A percentile compares a stretch with the other conserved stretches of the same genome.
phyloP scores from a whole-genome alignment of 495 filamentous ascomycete genomes.

The Lasiosphaeria hispida region DNA sequence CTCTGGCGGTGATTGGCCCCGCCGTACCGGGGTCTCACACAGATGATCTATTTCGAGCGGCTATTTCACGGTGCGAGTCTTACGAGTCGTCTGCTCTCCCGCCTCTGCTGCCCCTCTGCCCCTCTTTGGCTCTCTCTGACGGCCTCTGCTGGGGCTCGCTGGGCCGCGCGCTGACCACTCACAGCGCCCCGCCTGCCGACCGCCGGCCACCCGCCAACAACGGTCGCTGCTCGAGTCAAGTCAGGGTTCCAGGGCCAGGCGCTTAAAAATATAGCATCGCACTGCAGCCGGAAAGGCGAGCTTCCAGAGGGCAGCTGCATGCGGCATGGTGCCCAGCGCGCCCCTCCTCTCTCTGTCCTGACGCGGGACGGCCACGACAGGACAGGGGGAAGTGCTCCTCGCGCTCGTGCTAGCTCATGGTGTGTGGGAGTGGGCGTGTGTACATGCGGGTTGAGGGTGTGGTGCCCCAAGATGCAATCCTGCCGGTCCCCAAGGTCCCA shows the following conservation, averaged over 20 bases:
- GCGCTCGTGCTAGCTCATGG: background rate
- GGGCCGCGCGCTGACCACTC: constrained; percentile 19
- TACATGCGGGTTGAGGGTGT: background rate
- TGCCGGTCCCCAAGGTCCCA: background rate
- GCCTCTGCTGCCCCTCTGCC: constrained; percentile 3
- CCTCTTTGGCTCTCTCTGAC: background rate
- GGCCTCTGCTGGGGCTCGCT: constrained; percentile 2
- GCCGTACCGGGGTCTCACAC: constrained; percentile 1
- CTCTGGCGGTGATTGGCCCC: constrained; percentile 24
- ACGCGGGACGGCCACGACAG: background rate
- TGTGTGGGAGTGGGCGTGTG: background rate
- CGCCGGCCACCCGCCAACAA: background rate
- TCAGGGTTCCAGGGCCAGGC: constrained; percentile 11
- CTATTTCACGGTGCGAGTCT: constrained; percentile 14
- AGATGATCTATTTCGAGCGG: constrained; percentile 30
- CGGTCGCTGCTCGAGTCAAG: constrained; percentile 4
- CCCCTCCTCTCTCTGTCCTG: background rate
- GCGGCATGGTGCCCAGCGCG: background rate
- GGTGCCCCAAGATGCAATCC: constrained; percentile 4
- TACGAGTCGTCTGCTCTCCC: background rate
- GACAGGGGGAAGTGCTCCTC: background rate
- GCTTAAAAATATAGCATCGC: constrained; percentile 23
- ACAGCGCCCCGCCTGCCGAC: constrained; percentile 7
- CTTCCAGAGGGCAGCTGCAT: constrained; percentile 24
- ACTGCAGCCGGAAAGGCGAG: constrained; percentile 22